Evolutionary conservation across 2,329 filamentous ascomycete species (phyloP), one percentile per base, ranked within the genome.

Genomic region (Sporothrix pallida): DNA sequence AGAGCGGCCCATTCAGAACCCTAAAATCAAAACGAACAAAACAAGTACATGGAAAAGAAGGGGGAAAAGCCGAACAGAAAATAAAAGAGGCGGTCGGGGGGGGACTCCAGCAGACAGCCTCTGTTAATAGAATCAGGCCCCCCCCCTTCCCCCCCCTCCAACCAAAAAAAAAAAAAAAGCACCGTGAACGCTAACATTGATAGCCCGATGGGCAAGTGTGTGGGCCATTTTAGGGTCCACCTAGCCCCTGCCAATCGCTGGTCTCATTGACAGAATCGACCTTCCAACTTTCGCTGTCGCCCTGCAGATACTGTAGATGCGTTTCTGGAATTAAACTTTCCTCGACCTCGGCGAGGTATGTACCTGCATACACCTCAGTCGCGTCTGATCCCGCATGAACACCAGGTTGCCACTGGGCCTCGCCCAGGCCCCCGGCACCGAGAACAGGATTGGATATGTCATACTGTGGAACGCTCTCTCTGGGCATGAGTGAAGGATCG

Each of bases 201-300:
- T 54, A 54, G 44, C 13, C 48, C 44, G 31, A 3, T 37, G 31
- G 4, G 7, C 7, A 7, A 37, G 31, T 37, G 3, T 37, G 31
- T 2, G 31, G 31, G 31, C 31, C 31, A 7, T 37, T 20, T 70
- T 8, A 56, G 7, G 31, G 2, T 31, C 48, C 58, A 48, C 44
- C 48, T 15, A 73, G 52, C 15, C 50, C n/a, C 9, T 77, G 73
- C 80, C 79, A 72, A 76, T 79, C 76, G 4, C 75, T 75, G 9
- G 72, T 74, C 8, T 78, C 75, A 20, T 74, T 62, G 7, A 78
- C 72, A 7, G 76, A 65, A 67, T 78, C 77, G 13, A 79, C 75
- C 42, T 78, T 78, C 79, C 79, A 81, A 26, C 77, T 76, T 17
- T 78, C 77, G 3, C 77, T 76, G 1, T 77, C 76, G 17, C 77